Evolutionary conservation across 768 basidiomycete genomes (phyloP).

Genomic region (Mycena polygramma): DNA sequence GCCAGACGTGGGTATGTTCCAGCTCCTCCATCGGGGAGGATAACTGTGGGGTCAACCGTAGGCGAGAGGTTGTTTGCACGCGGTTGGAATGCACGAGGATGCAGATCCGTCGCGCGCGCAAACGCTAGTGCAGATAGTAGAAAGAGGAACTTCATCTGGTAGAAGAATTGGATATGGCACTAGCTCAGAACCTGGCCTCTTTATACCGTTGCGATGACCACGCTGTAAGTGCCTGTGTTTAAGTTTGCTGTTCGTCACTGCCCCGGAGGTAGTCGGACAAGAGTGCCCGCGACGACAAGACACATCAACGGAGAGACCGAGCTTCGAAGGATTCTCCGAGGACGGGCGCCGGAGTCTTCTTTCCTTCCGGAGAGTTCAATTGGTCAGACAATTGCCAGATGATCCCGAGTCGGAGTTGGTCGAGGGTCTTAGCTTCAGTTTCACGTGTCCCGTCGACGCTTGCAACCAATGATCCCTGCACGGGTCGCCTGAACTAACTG

Average conservation of each 20-base stretch:
- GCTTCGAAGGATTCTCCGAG: too few species aligned
- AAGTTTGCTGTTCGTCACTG: not conserved
- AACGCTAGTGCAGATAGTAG: slow-evolving; percentile 13
- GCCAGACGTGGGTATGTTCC: slow-evolving; percentile 37
- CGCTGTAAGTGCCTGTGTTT: not conserved
- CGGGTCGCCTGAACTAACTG: too few species aligned
- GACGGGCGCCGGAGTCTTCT: too few species aligned
- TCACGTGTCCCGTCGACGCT: too few species aligned
- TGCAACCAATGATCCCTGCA: too few species aligned
- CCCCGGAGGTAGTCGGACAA: not conserved
- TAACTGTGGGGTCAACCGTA: slow-evolving; percentile 20
- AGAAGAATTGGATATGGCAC: not conserved
- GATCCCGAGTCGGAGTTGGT: too few species aligned
- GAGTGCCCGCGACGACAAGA: not conserved
- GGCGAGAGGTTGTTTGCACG: slow-evolving; percentile 33
- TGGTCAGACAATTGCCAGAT: too few species aligned
- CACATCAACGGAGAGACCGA: not conserved
- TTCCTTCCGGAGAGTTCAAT: too few species aligned
- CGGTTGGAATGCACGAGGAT: not conserved
- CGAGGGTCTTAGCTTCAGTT: too few species aligned
- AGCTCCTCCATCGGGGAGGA: slow-evolving; percentile 3
- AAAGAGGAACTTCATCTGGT: slow-evolving; percentile 19
- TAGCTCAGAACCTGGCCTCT: not conserved
- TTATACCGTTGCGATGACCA: slow-evolving; percentile 5
- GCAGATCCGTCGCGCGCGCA: not conserved